Percentiles rank a stretch among this genome's conserved stretches.
phyloP scores from a whole-genome alignment of 257 asterid genomes.

The Orobanche coerulescens region DNA sequence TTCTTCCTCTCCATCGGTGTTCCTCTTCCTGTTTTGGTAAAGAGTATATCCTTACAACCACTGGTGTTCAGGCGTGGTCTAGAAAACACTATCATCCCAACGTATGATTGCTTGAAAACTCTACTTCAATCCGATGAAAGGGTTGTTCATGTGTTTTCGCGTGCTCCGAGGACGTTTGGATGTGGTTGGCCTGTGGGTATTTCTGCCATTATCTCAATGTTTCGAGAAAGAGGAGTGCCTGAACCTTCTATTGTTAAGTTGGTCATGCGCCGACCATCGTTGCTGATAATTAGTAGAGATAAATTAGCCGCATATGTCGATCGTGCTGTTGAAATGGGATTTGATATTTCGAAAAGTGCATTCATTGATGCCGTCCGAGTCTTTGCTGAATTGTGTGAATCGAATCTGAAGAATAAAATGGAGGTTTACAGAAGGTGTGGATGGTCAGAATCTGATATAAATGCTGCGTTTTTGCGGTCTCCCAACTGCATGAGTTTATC shows the following conservation, averaged over 20 bases:
- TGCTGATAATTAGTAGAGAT: neutral
- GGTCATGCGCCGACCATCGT: neutral
- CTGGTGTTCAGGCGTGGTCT: neutral
- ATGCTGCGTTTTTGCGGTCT: neutral
- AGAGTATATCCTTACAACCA: neutral
- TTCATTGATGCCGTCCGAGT: neutral
- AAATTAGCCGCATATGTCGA: neutral
- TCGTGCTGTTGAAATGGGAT: neutral
- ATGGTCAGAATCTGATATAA: neutral
- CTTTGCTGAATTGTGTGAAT: neutral
- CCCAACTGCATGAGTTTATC: neutral
- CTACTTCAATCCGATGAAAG: neutral
- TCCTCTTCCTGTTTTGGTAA: neutral
- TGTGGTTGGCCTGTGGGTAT: neutral
- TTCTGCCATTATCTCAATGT: neutral
- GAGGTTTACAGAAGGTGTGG: neutral
- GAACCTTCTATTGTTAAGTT: neutral
- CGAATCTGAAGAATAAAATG: neutral
- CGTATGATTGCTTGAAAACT: neutral
- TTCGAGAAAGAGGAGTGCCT: neutral
- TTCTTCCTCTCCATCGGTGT: neutral
- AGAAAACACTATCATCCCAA: neutral
- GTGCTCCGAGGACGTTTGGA: neutral
- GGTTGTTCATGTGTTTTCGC: neutral
- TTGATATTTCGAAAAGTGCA: neutral